These are phyloP conservation scores for Suillus hirtellus DNA, from an alignment of 768 basidiomycete genomes.

Conservation along the genomic window DNA sequence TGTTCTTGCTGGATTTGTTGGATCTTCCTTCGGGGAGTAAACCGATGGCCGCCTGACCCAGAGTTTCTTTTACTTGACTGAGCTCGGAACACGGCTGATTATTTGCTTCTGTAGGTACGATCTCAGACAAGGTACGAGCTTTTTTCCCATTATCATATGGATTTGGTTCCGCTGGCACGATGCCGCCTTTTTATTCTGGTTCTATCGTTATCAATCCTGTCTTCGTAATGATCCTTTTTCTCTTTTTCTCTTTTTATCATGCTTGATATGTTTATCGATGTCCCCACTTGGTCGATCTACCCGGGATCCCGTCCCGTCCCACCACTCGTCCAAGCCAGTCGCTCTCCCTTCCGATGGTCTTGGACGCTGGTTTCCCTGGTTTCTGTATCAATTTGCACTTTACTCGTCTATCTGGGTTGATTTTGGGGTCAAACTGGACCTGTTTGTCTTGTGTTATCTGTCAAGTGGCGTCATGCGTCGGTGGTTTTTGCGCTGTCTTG, in stretches of 20 bases:
- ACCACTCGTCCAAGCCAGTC: neutral
- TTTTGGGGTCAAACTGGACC: neutral
- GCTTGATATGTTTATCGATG: neutral
- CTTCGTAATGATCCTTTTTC: constrained; percentile 1
- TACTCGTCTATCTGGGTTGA: neutral
- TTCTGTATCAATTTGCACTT: neutral
- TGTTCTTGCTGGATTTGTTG: neutral
- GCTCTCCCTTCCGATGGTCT: neutral
- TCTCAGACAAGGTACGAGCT: constrained; percentile 77
- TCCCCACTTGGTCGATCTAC: neutral
- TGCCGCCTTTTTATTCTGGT: constrained; percentile 6
- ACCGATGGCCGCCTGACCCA: neutral
- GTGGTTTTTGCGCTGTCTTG: neutral
- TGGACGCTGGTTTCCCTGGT: neutral
- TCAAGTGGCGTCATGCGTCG: neutral
- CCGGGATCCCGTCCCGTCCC: constrained; percentile 1
- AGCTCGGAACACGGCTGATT: constrained; percentile 7
- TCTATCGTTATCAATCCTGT: constrained; percentile 10
- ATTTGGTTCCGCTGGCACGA: constrained; percentile 12
- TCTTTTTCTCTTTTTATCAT: constrained; percentile 2
- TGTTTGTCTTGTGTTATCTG: neutral
- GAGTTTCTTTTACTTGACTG: neutral
- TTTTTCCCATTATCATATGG: neutral
- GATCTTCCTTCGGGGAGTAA: constrained; percentile 10
- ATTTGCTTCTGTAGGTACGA: constrained; percentile 68